These are phyloP conservation scores for Plantago rigida DNA, from an alignment of 305 asterid species.

Conservation along the genomic window DNA sequence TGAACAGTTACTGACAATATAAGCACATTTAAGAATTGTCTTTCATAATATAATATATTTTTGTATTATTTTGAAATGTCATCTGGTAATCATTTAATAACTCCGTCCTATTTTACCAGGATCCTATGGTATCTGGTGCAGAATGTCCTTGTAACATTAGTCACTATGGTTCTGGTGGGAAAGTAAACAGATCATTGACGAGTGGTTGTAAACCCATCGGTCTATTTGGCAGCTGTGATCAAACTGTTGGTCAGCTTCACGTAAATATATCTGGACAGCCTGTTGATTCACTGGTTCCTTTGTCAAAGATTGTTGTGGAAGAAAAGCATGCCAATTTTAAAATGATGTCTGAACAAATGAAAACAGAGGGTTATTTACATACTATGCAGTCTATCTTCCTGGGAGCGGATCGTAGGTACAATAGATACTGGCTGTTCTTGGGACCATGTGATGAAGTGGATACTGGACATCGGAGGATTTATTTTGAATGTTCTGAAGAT, in stretches of 20 bases:
- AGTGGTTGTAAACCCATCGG: conserved; percentile 33
- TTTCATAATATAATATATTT: conserved; percentile 8
- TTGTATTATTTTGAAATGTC: not conserved
- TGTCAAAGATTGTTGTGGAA: conserved; percentile 38
- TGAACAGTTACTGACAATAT: no score
- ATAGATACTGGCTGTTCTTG: conserved; percentile 92
- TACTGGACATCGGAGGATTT: conserved; percentile 92
- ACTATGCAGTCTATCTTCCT: conserved; percentile 91
- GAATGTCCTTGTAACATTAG: conserved; percentile 35
- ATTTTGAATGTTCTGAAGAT: conserved; percentile 96
- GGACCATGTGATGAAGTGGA: conserved; percentile 88
- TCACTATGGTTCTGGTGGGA: conserved; percentile 65
- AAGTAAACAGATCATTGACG: conserved; percentile 66
- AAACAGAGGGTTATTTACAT: conserved; percentile 45
- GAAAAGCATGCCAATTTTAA: conserved; percentile 37
- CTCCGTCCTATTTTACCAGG: conserved; percentile 40
- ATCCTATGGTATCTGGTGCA: conserved; percentile 34
- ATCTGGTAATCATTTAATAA: conserved; percentile 16
- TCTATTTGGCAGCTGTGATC: conserved; percentile 31
- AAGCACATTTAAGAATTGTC: conserved; percentile 3
- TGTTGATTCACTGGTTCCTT: conserved; percentile 55
- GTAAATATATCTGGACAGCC: conserved; percentile 46
- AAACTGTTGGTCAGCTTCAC: conserved; percentile 27
- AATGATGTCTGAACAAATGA: conserved; percentile 36
- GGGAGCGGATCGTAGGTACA: conserved; percentile 96